Evolutionary conservation across 176 grass and related monocot genomes (phyloP), one percentile per base, ranked within the genome.

Genomic region (Oryza glumipatula): DNA sequence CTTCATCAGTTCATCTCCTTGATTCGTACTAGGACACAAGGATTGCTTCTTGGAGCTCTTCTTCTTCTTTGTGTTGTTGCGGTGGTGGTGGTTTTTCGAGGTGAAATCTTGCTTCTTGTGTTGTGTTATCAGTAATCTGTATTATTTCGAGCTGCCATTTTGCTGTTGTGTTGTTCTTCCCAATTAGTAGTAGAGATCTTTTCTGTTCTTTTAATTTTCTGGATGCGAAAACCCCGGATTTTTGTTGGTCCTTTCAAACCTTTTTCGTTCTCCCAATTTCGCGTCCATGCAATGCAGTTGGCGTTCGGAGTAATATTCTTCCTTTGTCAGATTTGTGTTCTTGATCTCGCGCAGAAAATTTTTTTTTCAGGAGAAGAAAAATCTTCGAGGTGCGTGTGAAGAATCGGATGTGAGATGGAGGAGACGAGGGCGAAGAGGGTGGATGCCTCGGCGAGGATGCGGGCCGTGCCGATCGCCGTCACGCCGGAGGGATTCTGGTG

Each of bases 401-500:
- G 19, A 11, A 12, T 14, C 5, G 6, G 87, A 88, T 80, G 87
- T 84, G 82, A 48, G 76, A 21, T 76, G 88, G 78, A 86, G 72
- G 78, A 70, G 36, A 67, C 78, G 35, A 81, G 73, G 83, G 65
- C 23, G 65, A 82, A 72, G 73, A 85, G 72, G 72, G 80, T 82
- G 47, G 85, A 89, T 17, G 54, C 52, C 2, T 32, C 30, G 67
- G 36, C 83, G 30, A 90, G 84, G 83, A 69, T 87, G 45, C 88
- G 92, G 46, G 85, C 86, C 54, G 94, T 97, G 65, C 92, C 92
- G 4, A 94, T 97, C 65, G 94, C 94, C 28, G 94, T 97, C 73
- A 97, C 94, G 58, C 88, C 94, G 45, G 92, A 97, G 83, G 94
- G 94, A 4, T 94, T 94, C 86, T 94, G 94, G 94, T 97, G 94